Conservation (phyloP, 768 basidiomycete genomes). For the Suillus hirtellus region DNA sequence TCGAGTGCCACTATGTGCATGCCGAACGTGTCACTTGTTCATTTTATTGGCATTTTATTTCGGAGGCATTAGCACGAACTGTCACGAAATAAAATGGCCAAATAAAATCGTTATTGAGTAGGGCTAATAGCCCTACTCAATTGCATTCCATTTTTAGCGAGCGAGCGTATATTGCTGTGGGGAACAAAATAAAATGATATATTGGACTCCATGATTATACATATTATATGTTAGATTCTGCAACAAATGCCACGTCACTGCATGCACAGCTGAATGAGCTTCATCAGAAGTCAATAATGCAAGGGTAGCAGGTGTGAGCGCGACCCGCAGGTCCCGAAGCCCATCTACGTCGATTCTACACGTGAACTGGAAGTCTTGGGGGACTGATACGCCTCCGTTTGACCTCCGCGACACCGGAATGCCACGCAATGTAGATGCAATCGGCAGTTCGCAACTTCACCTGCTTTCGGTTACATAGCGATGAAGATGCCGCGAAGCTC, state of each 20-base stretch:
- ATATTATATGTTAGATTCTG: not conserved
- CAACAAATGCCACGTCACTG: not conserved
- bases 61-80: too few relatives aligned
- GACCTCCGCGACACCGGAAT: not conserved
- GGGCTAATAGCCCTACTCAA: too few relatives aligned
- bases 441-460: not conserved
- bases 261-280: not conserved
- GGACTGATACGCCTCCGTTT: not conserved
- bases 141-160: too few relatives aligned
- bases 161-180: too few relatives aligned
- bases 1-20: too few relatives aligned
- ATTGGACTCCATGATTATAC: too few relatives aligned
- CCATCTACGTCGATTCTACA: not conserved
- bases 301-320: not conserved
- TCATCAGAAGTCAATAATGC: not conserved
- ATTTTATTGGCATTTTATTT: too few relatives aligned
- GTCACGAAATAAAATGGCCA: too few relatives aligned
- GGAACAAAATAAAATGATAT: too few relatives aligned
- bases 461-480: not conserved
- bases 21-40: too few relatives aligned
- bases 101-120: too few relatives aligned
- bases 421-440: not conserved
- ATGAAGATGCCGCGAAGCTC: not conserved
- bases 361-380: not conserved
- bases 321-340: not conserved